Percentiles rank a stretch among this genome's conserved stretches.
phyloP scores from a whole-genome alignment of 2,329 filamentous ascomycete species.

The Endoconidiophora laricicola region DNA sequence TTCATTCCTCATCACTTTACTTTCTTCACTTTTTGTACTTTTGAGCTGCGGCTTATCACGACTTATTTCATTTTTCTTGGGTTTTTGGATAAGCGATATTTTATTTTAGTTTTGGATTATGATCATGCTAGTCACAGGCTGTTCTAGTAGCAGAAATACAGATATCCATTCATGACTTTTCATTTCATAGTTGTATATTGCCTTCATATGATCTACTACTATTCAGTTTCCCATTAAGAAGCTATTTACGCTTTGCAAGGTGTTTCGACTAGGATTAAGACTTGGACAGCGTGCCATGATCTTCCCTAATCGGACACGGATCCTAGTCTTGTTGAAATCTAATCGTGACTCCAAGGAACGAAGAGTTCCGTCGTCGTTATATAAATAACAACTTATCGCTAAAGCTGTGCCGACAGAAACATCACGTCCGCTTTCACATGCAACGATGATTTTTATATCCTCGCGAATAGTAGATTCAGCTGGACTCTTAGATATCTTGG shows the following conservation, averaged over 20 bases:
- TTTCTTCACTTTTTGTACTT: background rate
- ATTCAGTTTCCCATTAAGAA: constrained; percentile 52
- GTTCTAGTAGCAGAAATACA: background rate
- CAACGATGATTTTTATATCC: constrained; percentile 33
- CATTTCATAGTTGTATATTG: background rate
- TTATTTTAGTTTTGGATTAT: background rate
- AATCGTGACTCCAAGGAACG: constrained; percentile 16
- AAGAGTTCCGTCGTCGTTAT: constrained; percentile 42
- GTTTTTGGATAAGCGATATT: background rate
- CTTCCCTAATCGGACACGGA: constrained; percentile 63
- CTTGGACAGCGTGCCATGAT: constrained; percentile 66
- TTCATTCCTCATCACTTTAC: too few species aligned
- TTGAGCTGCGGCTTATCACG: background rate
- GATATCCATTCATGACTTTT: background rate
- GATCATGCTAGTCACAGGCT: background rate
- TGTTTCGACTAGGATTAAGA: constrained; percentile 69
- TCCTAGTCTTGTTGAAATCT: constrained; percentile 53
- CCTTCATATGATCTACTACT: background rate
- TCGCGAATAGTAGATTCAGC: background rate
- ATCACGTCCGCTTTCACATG: constrained; percentile 65
- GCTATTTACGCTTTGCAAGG: constrained; percentile 80
- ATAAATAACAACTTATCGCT: constrained; percentile 57
- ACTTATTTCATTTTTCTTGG: background rate
- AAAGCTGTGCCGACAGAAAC: constrained; percentile 63
- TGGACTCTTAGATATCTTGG: background rate